Base-by-base conservation (phyloP, 768 basidiomycete species). In the Cystofilobasidium bisporidii region DNA sequence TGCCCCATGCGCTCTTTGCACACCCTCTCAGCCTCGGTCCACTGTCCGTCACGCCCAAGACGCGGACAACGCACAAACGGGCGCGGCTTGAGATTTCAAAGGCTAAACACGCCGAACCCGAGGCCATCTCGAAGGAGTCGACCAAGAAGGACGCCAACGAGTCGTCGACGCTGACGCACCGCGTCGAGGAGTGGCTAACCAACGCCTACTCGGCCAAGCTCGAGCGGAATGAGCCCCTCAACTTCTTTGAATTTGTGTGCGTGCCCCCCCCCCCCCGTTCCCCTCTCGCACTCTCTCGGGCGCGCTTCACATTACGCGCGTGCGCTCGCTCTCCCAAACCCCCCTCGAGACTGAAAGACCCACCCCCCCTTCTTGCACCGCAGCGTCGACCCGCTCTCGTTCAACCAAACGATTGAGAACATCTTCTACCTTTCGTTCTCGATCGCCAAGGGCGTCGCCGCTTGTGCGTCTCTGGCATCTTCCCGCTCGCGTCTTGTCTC, bases 341-440 rank as follows among this genome's bases (percentile, higher is more conserved):
- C n/a, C 38, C 26, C 43, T 50, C 18, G 20, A 36, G 12, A 36
- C 36, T 36, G 36, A 36, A 5, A 36, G 36, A 36, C 36, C 6
- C 12, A 5, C 6, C 36, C 36, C 36, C 6, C 12, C 36, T 36
- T 36, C 36, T 12, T 18, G 20, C 17, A 30, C 45, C 57, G 9
- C 24, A 69, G 62, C 63, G 80, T 96, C 70, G 94, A 99, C 74
- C 96, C 96, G 17, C 77, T 86, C 33, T 85, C 88, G 72, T 99
- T 90, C 74, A 87, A 86, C 0, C 94, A 99, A 75, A 90, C 89
- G 0, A 91, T 98, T 18, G 96, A 99, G 78, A 99, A 99, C 75
- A 80, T 94, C 28, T 98, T 99, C 76, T 92, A 96, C 74, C 81
- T 94, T 2, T 91, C 90, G 0, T 98, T 99, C 79, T 81, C 96